Evolutionary conservation across 495 filamentous ascomycete species (phyloP).

Genomic region (Trichoderma asperelloides): DNA sequence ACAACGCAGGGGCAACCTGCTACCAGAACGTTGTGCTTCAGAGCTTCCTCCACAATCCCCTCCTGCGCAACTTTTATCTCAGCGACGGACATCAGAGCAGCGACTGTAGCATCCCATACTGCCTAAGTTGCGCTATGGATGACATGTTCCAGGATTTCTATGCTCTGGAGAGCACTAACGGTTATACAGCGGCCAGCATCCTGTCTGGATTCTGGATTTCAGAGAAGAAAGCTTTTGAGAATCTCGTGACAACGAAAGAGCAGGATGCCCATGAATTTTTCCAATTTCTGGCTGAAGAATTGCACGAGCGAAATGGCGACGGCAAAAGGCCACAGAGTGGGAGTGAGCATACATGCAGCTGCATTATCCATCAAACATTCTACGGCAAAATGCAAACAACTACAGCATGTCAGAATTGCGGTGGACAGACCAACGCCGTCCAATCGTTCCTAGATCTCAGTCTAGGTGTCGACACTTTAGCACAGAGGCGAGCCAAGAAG

Average conservation of each 20-base stretch:
- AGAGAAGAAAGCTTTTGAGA: constrained; percentile 49
- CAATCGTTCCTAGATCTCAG: constrained; percentile 84
- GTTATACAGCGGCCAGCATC: constrained; percentile 74
- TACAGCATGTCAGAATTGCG: constrained; percentile 77
- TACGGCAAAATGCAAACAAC: constrained; percentile 80
- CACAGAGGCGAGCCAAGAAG: constrained; percentile 43
- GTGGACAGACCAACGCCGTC: constrained; percentile 63
- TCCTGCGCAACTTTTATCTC: constrained; percentile 78
- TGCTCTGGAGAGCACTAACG: constrained; percentile 67
- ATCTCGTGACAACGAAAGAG: constrained; percentile 83
- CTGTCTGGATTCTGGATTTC: constrained; percentile 73
- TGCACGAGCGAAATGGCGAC: constrained; percentile 62
- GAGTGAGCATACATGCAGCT: constrained; percentile 61
- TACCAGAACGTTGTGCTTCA: constrained; percentile 91
- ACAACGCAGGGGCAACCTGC: constrained; percentile 89
- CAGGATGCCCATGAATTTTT: constrained; percentile 96
- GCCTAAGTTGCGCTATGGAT: constrained; percentile 78
- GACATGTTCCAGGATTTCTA: constrained; percentile 91
- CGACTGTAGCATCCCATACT: constrained; percentile 59
- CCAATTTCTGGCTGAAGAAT: constrained; percentile 79
- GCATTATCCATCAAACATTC: constrained; percentile 82
- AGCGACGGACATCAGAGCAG: constrained; percentile 67
- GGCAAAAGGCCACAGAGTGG: constrained; percentile 43
- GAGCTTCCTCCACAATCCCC: constrained; percentile 77
- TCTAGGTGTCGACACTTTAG: constrained; percentile 60